phyloP scores from a whole-genome alignment of 1,284 basidiomycete genomes.

The Coniophora puteana region DNA sequence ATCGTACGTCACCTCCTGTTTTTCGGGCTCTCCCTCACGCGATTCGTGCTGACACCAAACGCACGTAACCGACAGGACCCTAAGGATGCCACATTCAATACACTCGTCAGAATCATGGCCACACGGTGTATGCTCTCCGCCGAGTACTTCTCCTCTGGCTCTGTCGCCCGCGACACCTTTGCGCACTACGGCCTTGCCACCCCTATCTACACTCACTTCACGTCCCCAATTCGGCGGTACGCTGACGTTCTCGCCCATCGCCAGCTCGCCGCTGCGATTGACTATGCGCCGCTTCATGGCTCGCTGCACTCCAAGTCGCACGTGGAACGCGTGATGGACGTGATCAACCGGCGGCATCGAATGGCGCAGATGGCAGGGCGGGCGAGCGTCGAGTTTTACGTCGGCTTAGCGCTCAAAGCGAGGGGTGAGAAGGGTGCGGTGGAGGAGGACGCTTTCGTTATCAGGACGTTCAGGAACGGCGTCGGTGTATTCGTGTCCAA shows the following conservation, averaged over 20 bases:
- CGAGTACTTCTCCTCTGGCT: slow-evolving; percentile 97
- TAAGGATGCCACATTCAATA: slow-evolving; percentile 88
- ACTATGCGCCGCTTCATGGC: slow-evolving; percentile 80
- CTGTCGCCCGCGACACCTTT: slow-evolving; percentile 89
- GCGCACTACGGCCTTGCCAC: slow-evolving; percentile 96
- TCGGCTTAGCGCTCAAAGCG: slow-evolving; percentile 86
- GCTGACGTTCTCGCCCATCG: slow-evolving; percentile 95
- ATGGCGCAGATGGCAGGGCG: slow-evolving; percentile 97
- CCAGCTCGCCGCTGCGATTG: slow-evolving; percentile 90
- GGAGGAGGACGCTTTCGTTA: slow-evolving; percentile 90
- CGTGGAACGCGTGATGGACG: slow-evolving; percentile 84
- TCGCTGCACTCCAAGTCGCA: slow-evolving; percentile 86
- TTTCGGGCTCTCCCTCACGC: neutral
- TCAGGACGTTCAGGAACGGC: slow-evolving; percentile 93
- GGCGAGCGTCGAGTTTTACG: slow-evolving; percentile 97
- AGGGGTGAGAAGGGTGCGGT: slow-evolving; percentile 45
- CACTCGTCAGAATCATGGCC: slow-evolving; percentile 97
- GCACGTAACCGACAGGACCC: slow-evolving; percentile 54
- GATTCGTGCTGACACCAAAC: neutral
- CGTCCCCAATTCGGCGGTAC: slow-evolving; percentile 90
- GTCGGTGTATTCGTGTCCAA: slow-evolving; percentile 93
- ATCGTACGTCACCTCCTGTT: slow-evolving; percentile 48
- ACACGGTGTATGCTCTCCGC: slow-evolving; percentile 98
- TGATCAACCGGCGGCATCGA: slow-evolving; percentile 90
- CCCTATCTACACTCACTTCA: slow-evolving; percentile 98